phyloP scores from a whole-genome alignment of 495 filamentous ascomycete genomes.

The Penicillium cataractarum region DNA sequence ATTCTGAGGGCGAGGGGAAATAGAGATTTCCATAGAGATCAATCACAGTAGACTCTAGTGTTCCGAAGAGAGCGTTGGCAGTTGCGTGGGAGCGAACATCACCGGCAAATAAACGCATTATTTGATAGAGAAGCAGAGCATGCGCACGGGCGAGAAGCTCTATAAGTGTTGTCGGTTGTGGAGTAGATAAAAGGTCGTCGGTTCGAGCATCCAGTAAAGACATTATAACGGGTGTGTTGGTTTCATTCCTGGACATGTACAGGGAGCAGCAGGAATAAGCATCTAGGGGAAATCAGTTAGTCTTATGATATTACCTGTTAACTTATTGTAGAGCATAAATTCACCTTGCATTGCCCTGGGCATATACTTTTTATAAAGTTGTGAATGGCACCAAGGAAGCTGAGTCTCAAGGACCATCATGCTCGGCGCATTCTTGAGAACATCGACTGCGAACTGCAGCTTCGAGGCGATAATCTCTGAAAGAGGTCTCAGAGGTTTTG shows the following conservation, averaged over 20 bases:
- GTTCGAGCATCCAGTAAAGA: slow-evolving; percentile 44
- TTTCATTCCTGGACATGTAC: slow-evolving; percentile 49
- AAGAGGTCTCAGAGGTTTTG: slow-evolving; percentile 15
- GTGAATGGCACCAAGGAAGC: slow-evolving; percentile 53
- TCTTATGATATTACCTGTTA: not conserved
- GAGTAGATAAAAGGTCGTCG: slow-evolving; percentile 38
- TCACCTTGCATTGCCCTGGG: slow-evolving; percentile 53
- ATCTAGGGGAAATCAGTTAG: slow-evolving; percentile 34
- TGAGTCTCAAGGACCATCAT: slow-evolving; percentile 52
- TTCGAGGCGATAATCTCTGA: slow-evolving; percentile 35
- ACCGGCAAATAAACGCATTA: slow-evolving; percentile 61
- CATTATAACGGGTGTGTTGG: slow-evolving; percentile 47
- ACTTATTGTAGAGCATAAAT: not conserved
- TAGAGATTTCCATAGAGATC: slow-evolving; percentile 22
- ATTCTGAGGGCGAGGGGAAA: slow-evolving; percentile 20
- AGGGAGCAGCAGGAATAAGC: slow-evolving; percentile 53
- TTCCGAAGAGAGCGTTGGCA: slow-evolving; percentile 49
- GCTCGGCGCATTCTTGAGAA: slow-evolving; percentile 41
- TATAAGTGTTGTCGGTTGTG: slow-evolving; percentile 30
- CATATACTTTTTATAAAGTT: slow-evolving; percentile 51
- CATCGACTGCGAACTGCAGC: slow-evolving; percentile 49
- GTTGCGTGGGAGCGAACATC: slow-evolving; percentile 52
- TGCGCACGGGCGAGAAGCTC: slow-evolving; percentile 38
- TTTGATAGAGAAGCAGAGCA: slow-evolving; percentile 40
- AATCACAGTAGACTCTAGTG: slow-evolving; percentile 36